Base-by-base conservation (phyloP, 2,329 filamentous ascomycete species). In the Lachnellula arida region DNA sequence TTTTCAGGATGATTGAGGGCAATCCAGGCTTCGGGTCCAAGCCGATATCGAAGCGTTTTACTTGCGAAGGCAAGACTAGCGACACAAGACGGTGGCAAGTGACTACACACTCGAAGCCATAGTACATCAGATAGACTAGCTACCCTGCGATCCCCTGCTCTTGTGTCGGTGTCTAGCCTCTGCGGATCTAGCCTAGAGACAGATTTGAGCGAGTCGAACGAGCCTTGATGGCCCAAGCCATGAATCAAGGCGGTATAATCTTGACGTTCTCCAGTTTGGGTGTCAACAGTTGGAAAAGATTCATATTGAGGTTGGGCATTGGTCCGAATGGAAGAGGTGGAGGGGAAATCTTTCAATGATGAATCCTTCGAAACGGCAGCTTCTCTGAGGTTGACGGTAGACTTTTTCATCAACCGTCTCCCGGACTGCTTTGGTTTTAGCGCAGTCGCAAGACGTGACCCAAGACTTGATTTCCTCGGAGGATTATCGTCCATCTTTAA, bases 41-140 rank as follows among this genome's bases (percentile, higher is more conserved):
- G 63, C 11, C 74, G 73, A 12, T 63, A 54, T 56, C 73, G 69
- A 17, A 83, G 70, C 3, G 73, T 73, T 62, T 76, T 78, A 62
- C 69, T 78, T 23, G 79, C 70, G 12, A 81, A 67, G 9, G 77
- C 74, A 11, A 83, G 72, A 62, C 72, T 75, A 5, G 79, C 78
- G 17, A 71, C 70, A 53, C 81, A 79, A n/a, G 71, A 65, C 7
- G 73, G 74, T 37, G 71, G 64, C 17, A 82, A 64, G 55, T 72
- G 72, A 8, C 63, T 65, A 12, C 73, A 67, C 40, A 82, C 73
- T 4, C 58, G 58, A 7, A 67, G 64, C 81, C 81, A 84, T 3
- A 81, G 57, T 3, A 68, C 65, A 1, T 70, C 59, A 4, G 78
- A 67, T 14, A 83, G 65, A 43, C 72, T 76, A 1, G 73, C 73